A percentile compares a stretch with the other conserved stretches of the same genome.
Conservation (phyloP, 164 flowering plant genomes). For the Hamamelis virginiana region DNA sequence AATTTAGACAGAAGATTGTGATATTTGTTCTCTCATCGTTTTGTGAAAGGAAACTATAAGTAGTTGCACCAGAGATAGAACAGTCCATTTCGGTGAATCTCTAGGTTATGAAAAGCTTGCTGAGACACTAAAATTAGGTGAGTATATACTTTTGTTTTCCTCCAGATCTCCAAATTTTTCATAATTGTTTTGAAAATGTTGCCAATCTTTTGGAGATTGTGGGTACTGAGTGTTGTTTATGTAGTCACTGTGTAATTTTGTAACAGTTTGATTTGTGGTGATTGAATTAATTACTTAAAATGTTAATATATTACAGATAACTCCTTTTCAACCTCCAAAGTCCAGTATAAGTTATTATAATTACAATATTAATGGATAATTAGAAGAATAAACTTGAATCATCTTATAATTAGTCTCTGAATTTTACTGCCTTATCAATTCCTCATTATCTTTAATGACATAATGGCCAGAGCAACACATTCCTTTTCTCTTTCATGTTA, state of each 20-base stretch:
- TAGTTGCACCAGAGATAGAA: not conserved
- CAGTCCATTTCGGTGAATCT: too few relatives aligned
- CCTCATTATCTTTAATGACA: too few relatives aligned
- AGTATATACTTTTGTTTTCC: not conserved
- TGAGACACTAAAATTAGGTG: not conserved
- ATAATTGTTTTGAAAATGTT: not conserved
- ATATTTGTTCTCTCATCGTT: not conserved
- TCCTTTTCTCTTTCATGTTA: too few relatives aligned
- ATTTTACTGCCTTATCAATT: too few relatives aligned
- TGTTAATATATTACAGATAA: conserved; percentile 32
- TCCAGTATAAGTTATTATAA: conserved; percentile 30
- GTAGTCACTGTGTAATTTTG: not conserved
- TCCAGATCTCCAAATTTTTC: not conserved
- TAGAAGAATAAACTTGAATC: too few relatives aligned
- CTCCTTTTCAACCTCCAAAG: conserved; percentile 54
- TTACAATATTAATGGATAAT: too few relatives aligned
- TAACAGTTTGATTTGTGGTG: not conserved
- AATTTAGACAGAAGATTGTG: not conserved
- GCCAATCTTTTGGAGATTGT: not conserved
- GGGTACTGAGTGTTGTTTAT: not conserved
- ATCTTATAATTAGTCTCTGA: too few relatives aligned
- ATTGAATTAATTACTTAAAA: not conserved
- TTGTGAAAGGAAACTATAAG: not conserved
- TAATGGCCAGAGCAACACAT: too few relatives aligned
- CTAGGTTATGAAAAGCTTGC: not conserved